These are phyloP conservation scores for Termitomyces bulborhizus DNA, from an alignment of 768 basidiomycete species.

Conservation along the genomic window DNA sequence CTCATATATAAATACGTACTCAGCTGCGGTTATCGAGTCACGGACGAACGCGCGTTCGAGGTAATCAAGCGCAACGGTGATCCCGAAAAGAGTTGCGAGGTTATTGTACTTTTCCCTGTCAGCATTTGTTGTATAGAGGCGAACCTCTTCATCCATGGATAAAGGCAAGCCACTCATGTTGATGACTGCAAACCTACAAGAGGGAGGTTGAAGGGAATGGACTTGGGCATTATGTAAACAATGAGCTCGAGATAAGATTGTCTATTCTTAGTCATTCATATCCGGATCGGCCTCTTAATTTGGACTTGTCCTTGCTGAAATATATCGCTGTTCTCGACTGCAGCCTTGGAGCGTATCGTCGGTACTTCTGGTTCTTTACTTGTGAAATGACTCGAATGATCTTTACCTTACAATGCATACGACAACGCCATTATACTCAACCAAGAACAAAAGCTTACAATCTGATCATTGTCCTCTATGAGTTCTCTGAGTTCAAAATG, in stretches of 20 bases:
- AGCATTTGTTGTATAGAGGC: constrained; percentile 80
- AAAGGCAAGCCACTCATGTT: constrained; percentile 10
- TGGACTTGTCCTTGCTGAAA: background rate
- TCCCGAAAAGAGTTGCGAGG: constrained; percentile 85
- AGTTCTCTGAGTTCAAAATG: background rate
- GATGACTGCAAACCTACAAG: background rate
- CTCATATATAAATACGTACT: constrained; percentile 50
- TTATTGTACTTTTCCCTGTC: constrained; percentile 88
- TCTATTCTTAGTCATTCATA: background rate
- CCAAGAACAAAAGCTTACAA: background rate
- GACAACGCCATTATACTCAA: background rate
- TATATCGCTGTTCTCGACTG: background rate
- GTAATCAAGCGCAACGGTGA: constrained; percentile 89
- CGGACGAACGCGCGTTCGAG: constrained; percentile 94
- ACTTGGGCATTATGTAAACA: background rate
- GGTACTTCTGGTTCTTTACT: background rate
- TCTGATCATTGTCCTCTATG: background rate
- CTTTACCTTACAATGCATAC: background rate
- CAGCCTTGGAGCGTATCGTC: background rate
- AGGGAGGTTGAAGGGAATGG: too few species aligned
- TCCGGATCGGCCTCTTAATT: background rate
- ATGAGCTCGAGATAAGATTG: background rate
- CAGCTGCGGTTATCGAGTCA: constrained; percentile 83
- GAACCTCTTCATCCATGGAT: constrained; percentile 87
- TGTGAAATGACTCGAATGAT: background rate